phyloP scores from a whole-genome alignment of 345 rosid species.

The Populus alba region DNA sequence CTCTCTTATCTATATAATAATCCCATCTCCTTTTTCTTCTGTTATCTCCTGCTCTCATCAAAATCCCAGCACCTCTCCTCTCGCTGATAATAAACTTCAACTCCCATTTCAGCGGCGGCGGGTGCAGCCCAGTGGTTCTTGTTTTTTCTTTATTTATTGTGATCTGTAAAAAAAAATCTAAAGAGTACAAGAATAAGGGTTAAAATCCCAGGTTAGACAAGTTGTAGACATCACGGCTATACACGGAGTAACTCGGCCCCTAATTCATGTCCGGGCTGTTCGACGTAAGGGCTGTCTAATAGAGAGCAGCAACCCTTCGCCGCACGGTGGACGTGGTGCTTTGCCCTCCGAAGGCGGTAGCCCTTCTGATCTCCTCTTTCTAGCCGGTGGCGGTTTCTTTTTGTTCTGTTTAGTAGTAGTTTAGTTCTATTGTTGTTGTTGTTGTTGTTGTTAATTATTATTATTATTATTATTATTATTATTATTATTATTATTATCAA shows the following conservation, averaged over 20 bases:
- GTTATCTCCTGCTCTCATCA: background rate
- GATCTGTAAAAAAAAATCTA: background rate
- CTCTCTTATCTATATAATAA: background rate
- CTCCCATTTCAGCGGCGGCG: background rate
- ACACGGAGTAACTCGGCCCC: slow-evolving; percentile 56
- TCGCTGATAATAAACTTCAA: background rate
- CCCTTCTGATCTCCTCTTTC: slow-evolving; percentile 99
- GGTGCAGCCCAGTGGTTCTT: too few relatives aligned
- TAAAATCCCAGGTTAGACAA: slow-evolving; percentile 24
- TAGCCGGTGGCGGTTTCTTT: slow-evolving; percentile 89
- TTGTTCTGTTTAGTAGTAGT: slow-evolving; percentile 9
- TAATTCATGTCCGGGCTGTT: slow-evolving; percentile 70
- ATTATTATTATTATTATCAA: background rate
- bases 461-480: background rate
- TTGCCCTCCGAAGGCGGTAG: slow-evolving; percentile 99
- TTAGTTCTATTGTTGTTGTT: background rate
- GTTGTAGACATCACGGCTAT: slow-evolving; percentile 98
- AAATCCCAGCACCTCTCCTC: background rate
- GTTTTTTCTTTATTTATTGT: background rate
- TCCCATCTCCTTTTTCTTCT: background rate
- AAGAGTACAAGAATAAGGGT: background rate
- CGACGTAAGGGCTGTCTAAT: slow-evolving; percentile 83
- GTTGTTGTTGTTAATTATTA: too few relatives aligned
- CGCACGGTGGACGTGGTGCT: slow-evolving; percentile 99
- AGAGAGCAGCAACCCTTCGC: slow-evolving; percentile 77